phyloP scores from a whole-genome alignment of 2,329 filamentous ascomycete genomes.

The Penicillium olsonii region DNA sequence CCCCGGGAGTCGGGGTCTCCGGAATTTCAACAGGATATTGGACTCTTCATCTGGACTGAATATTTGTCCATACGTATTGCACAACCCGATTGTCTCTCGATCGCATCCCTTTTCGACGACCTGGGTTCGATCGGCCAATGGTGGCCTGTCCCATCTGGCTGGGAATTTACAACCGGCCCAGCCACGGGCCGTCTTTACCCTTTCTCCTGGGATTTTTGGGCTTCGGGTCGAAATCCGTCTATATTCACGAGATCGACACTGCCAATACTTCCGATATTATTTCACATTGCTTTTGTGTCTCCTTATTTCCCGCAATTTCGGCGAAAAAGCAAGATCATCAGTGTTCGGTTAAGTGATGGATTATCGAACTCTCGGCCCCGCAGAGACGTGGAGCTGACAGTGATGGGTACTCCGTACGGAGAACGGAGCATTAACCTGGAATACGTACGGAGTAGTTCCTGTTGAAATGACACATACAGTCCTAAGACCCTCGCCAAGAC shows the following conservation, averaged over 20 bases:
- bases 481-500: background rate
- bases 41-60: background rate
- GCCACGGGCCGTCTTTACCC: constrained; percentile 20
- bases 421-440: background rate
- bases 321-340: background rate
- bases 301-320: background rate
- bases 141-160: constrained; percentile 27
- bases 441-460: background rate
- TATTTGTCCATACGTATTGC: too few relatives aligned
- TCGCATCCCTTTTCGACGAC: background rate
- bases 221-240: background rate
- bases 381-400: constrained; percentile 18
- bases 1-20: background rate
- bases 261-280: background rate
- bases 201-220: constrained; percentile 15
- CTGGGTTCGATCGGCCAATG: constrained; percentile 28
- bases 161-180: constrained; percentile 28
- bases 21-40: background rate
- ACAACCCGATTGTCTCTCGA: constrained; percentile 3
- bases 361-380: constrained; percentile 17
- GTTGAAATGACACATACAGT: background rate
- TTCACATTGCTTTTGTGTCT: background rate
- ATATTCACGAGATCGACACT: background rate
- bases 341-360: constrained; percentile 1
- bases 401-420: background rate